Percentiles rank a stretch among this genome's conserved stretches.
phyloP scores from a whole-genome alignment of 331 rosid genomes.

The Phaseolus coccineus region DNA sequence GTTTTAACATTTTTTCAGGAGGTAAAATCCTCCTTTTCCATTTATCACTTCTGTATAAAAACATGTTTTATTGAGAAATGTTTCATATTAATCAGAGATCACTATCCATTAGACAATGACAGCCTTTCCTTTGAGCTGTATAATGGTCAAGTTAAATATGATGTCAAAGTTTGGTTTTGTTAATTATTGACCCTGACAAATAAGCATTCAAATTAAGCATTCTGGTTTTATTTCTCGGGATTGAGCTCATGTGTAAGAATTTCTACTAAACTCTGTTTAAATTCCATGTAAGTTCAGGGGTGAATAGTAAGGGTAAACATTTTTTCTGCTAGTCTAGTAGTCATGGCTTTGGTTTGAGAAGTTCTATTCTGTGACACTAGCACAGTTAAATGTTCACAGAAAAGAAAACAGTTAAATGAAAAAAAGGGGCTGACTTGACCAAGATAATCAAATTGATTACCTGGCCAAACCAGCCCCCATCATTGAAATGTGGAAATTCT shows the following conservation, averaged over 20 bases:
- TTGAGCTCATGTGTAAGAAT: conserved; percentile 11
- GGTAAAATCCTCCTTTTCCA: not conserved
- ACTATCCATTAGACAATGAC: not conserved
- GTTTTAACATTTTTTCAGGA: not conserved
- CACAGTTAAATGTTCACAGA: not conserved
- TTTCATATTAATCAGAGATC: not conserved
- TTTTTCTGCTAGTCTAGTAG: not conserved
- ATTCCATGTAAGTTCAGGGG: conserved; percentile 1
- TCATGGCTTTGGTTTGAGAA: conserved; percentile 11
- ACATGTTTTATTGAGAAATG: not conserved
- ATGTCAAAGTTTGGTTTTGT: conserved; percentile 11
- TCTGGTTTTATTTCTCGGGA: not conserved
- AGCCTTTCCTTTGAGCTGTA: conserved; percentile 3
- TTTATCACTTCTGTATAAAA: not conserved
- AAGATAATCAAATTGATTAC: conserved; percentile 46
- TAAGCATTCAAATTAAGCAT: conserved; percentile 13
- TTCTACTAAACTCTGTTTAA: conserved; percentile 9
- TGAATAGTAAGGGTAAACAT: not conserved
- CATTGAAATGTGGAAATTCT: conserved; percentile 19
- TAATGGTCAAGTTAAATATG: not conserved
- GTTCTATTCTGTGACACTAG: not conserved
- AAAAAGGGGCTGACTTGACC: conserved; percentile 54
- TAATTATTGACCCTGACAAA: conserved; percentile 4
- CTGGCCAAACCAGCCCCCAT: conserved; percentile 57
- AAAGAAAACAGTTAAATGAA: not conserved